Conservation (phyloP, 345 rosid genomes). For the Sonneratia caseolaris region DNA sequence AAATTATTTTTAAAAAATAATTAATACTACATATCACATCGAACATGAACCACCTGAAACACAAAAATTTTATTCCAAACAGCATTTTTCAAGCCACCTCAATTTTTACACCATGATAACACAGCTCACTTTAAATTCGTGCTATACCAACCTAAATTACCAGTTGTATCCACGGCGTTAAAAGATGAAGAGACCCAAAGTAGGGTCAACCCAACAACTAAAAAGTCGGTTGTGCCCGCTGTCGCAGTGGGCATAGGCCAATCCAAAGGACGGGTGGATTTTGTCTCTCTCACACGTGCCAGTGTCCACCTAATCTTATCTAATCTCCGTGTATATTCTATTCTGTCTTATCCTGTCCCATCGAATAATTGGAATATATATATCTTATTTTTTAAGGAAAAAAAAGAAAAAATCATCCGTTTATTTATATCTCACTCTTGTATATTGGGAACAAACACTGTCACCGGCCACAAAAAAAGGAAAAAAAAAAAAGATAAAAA, state of each 20-base stretch:
- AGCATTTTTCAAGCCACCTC: no score
- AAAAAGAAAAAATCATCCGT: not conserved
- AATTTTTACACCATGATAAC: no score
- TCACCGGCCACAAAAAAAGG: not conserved
- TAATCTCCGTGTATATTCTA: not conserved
- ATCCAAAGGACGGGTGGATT: not conserved
- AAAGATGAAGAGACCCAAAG: not conserved
- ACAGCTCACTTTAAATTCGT: no score
- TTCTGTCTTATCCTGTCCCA: not conserved
- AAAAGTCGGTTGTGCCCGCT: not conserved
- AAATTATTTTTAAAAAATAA: no score
- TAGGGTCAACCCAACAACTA: not conserved
- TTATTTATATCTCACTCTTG: slow-evolving; percentile 1
- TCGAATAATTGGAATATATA: not conserved
- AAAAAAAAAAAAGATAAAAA: not conserved
- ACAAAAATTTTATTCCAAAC: no score
- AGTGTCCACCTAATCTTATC: not conserved
- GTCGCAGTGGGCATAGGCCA: not conserved
- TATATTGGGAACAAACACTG: not conserved
- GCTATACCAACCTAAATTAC: no score
- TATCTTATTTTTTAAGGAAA: no score
- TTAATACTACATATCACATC: no score
- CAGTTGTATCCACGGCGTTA: no score
- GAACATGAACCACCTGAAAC: no score
- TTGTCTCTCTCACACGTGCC: not conserved